Evolutionary conservation across 495 filamentous ascomycete species (phyloP), one percentile per base, ranked within the genome.

Genomic region (Trichocladium antarcticum): DNA sequence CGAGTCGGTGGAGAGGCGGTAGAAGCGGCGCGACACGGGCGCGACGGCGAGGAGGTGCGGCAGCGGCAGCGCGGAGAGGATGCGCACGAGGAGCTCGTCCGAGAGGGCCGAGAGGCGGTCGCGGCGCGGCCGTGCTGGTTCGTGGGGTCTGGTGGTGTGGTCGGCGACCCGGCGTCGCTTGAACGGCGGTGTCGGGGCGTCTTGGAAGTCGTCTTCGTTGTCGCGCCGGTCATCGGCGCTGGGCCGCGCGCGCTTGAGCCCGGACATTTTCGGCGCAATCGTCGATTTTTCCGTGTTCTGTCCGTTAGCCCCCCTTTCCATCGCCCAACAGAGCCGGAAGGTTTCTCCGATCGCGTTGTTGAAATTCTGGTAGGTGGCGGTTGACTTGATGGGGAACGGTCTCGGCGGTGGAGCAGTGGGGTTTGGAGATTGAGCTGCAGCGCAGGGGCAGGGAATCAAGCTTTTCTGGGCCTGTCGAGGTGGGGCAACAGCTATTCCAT

Each of bases 81-180:
- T 87, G 58, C 87, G 81, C 32, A 97, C 68, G 29, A 95, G 74
- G 37, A 97, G 74, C 61, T 98, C 92, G 65, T 95, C 83, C 45
- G 88, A 93, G 43, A 98, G 72, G 17, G 64, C 63, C 24, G 85
- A 70, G 32, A 76, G 56, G 6, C 63, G 55, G 58, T 78, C 75
- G 29, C 35, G 39, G 17, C 42, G 15, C 10, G 15, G n/a, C 19
- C 1, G 21, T 21, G 19, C 22, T 39, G 17, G 35, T 28, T 39
- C n/a, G 48, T 16, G 24, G 22, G 2, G 17, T 17, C 8, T 1
- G 17, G 14, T 12, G 24, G 5, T 24, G 3, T 1, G 22, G 20
- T 17, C 14, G 16, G 7, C 2, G 16, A 19, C 28, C 1, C 36
- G 45, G 31, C 19, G 44, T 2, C 44, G 44, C 21, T 44, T 44